These are phyloP conservation scores for Mycocalia duriaeana DNA, from an alignment of 1,284 basidiomycete genomes.

Conservation along the genomic window DNA sequence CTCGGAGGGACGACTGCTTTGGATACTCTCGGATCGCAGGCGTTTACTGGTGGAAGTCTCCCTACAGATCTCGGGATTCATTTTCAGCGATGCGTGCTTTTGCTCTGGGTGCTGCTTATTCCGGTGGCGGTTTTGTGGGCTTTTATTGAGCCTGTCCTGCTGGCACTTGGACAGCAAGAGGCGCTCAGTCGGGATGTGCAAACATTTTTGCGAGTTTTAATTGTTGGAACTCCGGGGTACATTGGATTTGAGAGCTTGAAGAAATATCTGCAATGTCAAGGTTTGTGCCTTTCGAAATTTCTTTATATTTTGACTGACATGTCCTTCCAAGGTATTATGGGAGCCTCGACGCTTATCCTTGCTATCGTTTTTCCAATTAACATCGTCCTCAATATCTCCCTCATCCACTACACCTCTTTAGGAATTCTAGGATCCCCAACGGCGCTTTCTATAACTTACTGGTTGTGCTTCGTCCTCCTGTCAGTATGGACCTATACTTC, in stretches of 20 bases:
- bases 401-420: conserved; percentile 58
- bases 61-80: conserved; percentile 63
- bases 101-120: conserved; percentile 59
- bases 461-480: conserved; percentile 58
- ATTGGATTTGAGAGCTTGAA: conserved; percentile 74
- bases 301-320: background rate
- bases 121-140: conserved; percentile 60
- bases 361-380: conserved; percentile 60
- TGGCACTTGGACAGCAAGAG: conserved; percentile 57
- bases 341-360: conserved; percentile 61
- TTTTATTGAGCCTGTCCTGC: conserved; percentile 53
- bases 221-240: conserved; percentile 64
- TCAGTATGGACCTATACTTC: conserved; percentile 44
- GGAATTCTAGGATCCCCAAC: conserved; percentile 61
- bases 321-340: conserved; percentile 59
- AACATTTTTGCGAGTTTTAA: conserved; percentile 56
- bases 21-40: conserved; percentile 72
- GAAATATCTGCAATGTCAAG: conserved; percentile 77
- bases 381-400: conserved; percentile 48
- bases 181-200: conserved; percentile 56
- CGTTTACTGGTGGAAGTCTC: conserved; percentile 58
- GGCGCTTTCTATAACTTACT: conserved; percentile 65
- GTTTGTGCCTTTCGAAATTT: conserved; percentile 27
- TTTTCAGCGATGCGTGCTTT: conserved; percentile 59
- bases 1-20: conserved; percentile 74